Percentiles rank a stretch among this genome's conserved stretches.
Conservation (phyloP, 2,329 filamentous ascomycete species). For the Aureobasidium vineae region DNA sequence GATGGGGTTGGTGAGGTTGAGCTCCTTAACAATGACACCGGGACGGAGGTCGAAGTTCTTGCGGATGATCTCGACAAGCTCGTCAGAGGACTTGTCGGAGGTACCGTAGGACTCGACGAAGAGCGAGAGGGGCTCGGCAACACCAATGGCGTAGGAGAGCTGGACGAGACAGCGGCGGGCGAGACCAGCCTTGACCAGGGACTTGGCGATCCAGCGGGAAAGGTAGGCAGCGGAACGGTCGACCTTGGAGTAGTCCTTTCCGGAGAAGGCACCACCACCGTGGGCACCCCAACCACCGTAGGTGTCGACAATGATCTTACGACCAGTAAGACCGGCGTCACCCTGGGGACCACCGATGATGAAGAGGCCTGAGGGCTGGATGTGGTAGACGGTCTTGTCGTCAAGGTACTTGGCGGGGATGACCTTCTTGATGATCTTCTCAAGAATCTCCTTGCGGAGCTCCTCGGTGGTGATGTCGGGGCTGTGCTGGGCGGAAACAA, state of each 20-base stretch:
- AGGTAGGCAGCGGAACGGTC: slow-evolving; percentile 98
- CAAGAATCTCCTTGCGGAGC: slow-evolving; percentile 89
- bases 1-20: slow-evolving; percentile 91
- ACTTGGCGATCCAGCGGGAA: slow-evolving; percentile 98
- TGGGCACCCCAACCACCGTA: slow-evolving; percentile 99
- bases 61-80: slow-evolving; percentile 92
- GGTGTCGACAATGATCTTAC: slow-evolving; percentile 99
- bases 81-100: slow-evolving; percentile 80
- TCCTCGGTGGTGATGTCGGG: slow-evolving; percentile 85
- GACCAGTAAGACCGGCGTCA: slow-evolving; percentile 96
- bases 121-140: slow-evolving; percentile 95
- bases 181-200: slow-evolving; percentile 82
- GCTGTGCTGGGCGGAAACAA: slow-evolving; percentile 93
- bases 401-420: slow-evolving; percentile 92
- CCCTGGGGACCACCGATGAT: slow-evolving; percentile 99
- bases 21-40: slow-evolving; percentile 97
- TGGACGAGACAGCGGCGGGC: slow-evolving; percentile 93
- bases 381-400: slow-evolving; percentile 94
- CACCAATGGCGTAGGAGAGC: slow-evolving; percentile 99
- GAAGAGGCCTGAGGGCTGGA: slow-evolving; percentile 97
- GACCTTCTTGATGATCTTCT: slow-evolving; percentile 95
- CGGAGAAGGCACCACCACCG: slow-evolving; percentile 99
- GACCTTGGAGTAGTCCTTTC: slow-evolving; percentile 99
- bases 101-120: slow-evolving; percentile 98
- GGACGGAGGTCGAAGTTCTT: slow-evolving; percentile 97